phyloP scores from a whole-genome alignment of 2,329 filamentous ascomycete species.

The Ceratocystis huliohia region DNA sequence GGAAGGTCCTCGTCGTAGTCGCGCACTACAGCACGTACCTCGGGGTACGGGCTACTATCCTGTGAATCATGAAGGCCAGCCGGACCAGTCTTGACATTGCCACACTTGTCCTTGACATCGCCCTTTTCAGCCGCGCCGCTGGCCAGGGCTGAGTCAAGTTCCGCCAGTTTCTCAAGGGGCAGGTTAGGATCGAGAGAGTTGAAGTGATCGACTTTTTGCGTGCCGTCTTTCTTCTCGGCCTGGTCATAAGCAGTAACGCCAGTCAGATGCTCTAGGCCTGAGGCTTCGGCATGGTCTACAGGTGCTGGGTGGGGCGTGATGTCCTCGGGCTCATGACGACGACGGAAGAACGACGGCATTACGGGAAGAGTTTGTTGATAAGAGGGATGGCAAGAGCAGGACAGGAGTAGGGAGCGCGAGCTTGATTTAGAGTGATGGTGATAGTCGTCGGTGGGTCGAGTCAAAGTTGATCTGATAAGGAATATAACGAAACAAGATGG shows the following conservation, averaged over 20 bases:
- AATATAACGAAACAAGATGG: not conserved
- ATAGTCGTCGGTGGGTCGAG: not conserved
- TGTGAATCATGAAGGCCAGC: constrained; percentile 34
- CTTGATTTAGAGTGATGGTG: not conserved
- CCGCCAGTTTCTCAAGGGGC: constrained; percentile 47
- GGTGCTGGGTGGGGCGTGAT: constrained; percentile 34
- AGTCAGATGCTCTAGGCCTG: constrained; percentile 33
- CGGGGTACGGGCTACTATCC: constrained; percentile 55
- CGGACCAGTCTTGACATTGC: constrained; percentile 36
- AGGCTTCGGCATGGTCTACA: constrained; percentile 30
- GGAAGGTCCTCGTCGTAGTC: constrained; percentile 53
- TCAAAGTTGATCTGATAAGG: not conserved
- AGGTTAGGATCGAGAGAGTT: constrained; percentile 45
- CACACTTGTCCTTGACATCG: constrained; percentile 22
- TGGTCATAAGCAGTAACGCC: constrained; percentile 42
- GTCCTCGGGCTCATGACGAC: constrained; percentile 35
- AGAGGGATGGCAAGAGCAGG: not conserved
- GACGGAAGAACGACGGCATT: constrained; percentile 31
- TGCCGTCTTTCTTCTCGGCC: constrained; percentile 35
- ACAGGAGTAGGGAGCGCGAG: not conserved
- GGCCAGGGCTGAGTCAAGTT: constrained; percentile 45
- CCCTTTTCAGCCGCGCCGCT: constrained; percentile 41
- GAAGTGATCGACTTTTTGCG: not conserved
- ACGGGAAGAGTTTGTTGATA: not conserved
- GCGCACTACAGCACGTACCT: constrained; percentile 52